Evolutionary conservation across 2,329 filamentous ascomycete species (phyloP).

Genomic region (Neonectria ditissima): DNA sequence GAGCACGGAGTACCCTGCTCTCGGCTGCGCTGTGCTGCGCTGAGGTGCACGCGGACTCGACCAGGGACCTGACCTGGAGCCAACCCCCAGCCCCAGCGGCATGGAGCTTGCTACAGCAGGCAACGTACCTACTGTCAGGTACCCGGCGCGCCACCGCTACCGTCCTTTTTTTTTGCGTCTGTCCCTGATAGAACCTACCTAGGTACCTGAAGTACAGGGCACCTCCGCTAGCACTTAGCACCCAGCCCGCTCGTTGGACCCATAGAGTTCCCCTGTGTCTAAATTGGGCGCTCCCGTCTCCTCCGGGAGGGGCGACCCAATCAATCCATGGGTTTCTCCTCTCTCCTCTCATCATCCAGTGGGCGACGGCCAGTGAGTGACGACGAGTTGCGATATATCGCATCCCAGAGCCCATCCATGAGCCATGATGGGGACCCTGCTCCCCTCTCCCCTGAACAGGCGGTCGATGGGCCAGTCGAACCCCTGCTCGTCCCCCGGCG

Average conservation of each 20-base stretch:
- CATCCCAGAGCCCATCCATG: neutral
- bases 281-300: constrained; percentile 1
- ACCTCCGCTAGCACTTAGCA: neutral
- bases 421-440: neutral
- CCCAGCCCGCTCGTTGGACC: neutral
- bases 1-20: neutral
- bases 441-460: constrained; percentile 21
- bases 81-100: constrained; percentile 20
- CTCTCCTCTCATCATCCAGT: neutral
- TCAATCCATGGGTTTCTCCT: neutral
- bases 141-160: neutral
- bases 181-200: neutral
- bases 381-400: constrained; percentile 9
- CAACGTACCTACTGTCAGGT: neutral
- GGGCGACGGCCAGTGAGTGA: neutral
- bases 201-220: constrained; percentile 1
- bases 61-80: constrained; percentile 4
- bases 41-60: constrained; percentile 28
- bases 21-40: neutral
- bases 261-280: neutral
- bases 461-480: constrained; percentile 18
- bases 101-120: constrained; percentile 10
- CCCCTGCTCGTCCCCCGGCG: neutral
- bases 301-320: neutral
- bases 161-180: too few relatives aligned